phyloP scores from a whole-genome alignment of 306 rosid genomes.

The Prunus salicina region DNA sequence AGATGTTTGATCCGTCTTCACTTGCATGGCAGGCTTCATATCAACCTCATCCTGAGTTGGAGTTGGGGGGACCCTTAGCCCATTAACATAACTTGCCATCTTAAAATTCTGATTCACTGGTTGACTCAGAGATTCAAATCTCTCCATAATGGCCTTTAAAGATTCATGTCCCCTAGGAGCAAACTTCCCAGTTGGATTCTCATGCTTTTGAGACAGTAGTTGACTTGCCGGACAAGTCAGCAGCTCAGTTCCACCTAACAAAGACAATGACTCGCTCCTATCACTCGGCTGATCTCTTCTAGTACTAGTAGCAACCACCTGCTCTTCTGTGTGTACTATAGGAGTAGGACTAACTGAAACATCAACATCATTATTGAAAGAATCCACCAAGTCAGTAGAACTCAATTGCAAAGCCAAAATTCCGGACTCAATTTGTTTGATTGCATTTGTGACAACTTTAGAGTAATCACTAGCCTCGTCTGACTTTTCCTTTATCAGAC shows the following conservation, averaged over 20 bases:
- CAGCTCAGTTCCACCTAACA: conserved; percentile 18
- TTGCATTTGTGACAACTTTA: conserved; percentile 39
- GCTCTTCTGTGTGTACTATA: conserved; percentile 4
- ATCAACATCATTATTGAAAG: conserved; percentile 12
- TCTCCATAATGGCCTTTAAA: conserved; percentile 9
- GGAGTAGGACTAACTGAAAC: conserved; percentile 11
- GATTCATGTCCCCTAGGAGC: conserved; percentile 14
- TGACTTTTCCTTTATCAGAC: not conserved
- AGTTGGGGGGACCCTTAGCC: conserved; percentile 46
- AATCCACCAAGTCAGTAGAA: not conserved
- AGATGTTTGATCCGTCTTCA: conserved; percentile 14
- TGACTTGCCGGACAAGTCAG: conserved; percentile 19
- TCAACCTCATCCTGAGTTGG: conserved; percentile 19
- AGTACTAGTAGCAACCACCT: not conserved
- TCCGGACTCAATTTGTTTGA: conserved; percentile 57
- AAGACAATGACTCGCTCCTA: conserved; percentile 13
- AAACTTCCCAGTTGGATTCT: not conserved
- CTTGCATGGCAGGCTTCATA: conserved; percentile 12
- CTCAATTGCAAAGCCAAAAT: conserved; percentile 48
- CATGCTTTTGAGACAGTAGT: conserved; percentile 13
- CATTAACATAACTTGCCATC: conserved; percentile 34
- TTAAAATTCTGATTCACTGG: conserved; percentile 12
- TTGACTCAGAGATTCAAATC: conserved; percentile 29
- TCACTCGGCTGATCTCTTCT: not conserved
- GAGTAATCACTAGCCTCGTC: conserved; percentile 37